Conservation (phyloP, 2,329 filamentous ascomycete genomes). For the Aspergillus fumigatus region DNA sequence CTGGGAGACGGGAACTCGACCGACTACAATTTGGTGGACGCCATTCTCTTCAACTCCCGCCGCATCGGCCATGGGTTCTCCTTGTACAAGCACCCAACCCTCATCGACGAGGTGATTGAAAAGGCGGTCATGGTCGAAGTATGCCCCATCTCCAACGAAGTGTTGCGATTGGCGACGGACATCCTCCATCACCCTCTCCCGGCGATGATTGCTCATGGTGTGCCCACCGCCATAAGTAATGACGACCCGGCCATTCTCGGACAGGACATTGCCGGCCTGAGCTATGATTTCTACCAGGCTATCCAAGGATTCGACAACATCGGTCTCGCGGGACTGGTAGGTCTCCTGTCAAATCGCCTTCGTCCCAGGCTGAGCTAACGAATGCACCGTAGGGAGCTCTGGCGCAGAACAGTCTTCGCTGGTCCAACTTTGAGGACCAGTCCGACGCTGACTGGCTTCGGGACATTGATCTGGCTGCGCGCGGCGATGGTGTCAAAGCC, state of each 20-base stretch:
- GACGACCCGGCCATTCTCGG: slow-evolving; percentile 87
- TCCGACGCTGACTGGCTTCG: slow-evolving; percentile 63
- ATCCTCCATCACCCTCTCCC: slow-evolving; percentile 75
- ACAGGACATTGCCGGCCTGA: slow-evolving; percentile 74
- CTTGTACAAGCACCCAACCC: slow-evolving; percentile 80
- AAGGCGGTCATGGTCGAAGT: slow-evolving; percentile 80
- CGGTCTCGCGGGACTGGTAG: slow-evolving; percentile 77
- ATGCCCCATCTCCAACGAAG: slow-evolving; percentile 87
- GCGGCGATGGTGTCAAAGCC: slow-evolving; percentile 66
- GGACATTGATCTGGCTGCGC: slow-evolving; percentile 66
- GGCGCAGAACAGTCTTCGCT: slow-evolving; percentile 84
- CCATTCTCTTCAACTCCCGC: slow-evolving; percentile 74
- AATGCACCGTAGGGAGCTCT: slow-evolving; percentile 47
- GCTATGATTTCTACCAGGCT: slow-evolving; percentile 89
- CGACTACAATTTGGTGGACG: slow-evolving; percentile 82
- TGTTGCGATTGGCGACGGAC: slow-evolving; percentile 70
- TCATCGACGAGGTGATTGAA: slow-evolving; percentile 81
- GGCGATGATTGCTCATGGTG: slow-evolving; percentile 74
- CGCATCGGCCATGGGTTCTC: slow-evolving; percentile 85
- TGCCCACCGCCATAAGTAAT: slow-evolving; percentile 76
- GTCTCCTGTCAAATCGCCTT: background rate
- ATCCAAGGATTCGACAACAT: slow-evolving; percentile 88
- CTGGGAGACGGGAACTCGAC: slow-evolving; percentile 71
- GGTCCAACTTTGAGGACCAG: slow-evolving; percentile 80
- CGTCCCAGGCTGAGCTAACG: background rate